Evolutionary conservation across 2,329 filamentous ascomycete species (phyloP), one percentile per base, ranked within the genome.

Genomic region (Colletotrichum theobromicola): DNA sequence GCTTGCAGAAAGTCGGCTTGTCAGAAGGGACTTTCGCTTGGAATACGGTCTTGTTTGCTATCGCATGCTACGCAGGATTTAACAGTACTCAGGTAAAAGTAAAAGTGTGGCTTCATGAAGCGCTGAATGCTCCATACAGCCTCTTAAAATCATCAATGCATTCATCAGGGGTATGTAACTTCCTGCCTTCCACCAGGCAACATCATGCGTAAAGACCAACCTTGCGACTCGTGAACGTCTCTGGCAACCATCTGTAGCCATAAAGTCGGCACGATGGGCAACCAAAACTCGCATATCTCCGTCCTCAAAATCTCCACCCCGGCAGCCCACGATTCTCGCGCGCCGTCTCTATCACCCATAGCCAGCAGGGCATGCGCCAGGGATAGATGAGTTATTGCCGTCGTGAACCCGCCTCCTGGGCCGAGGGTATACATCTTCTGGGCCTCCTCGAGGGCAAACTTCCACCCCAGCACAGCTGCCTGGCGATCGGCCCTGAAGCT

Each of bases 181-280:
- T 81, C 79, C 7, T 79, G 79, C 13, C 76, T 80, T 1, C 80
- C 81, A 0, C 79, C 79, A 0, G 81, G 82, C n/a, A 82, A 70
- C 79, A 82, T 83, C 37, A 83, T 81, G 0, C 80, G 76, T n/a
- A 83, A 77, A 1, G 78, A 77, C 82, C 82, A 83, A 0, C 79
- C 79, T 26, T 80, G 77, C 1, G 60, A 30, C 28, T 81, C 12
- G 78, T 80, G 46, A 80, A 78, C 71, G 75, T 79, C 5, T 61
- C 72, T 37, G 77, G 35, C 82, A 78, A 83, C 77, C 64, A 76
- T 78, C 2, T 72, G 75, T 12, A 83, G 30, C 82, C 82, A 83
- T 0, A 65, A 65, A 1, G 80, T 83, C 1, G 80, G 79, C 15
- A 83, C 67, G 0, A 79, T 70, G 0, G 82, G 81, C 4, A 83